Evolutionary conservation across 441 rosid species (phyloP).

Genomic region (Adansonia rubrostipa): DNA sequence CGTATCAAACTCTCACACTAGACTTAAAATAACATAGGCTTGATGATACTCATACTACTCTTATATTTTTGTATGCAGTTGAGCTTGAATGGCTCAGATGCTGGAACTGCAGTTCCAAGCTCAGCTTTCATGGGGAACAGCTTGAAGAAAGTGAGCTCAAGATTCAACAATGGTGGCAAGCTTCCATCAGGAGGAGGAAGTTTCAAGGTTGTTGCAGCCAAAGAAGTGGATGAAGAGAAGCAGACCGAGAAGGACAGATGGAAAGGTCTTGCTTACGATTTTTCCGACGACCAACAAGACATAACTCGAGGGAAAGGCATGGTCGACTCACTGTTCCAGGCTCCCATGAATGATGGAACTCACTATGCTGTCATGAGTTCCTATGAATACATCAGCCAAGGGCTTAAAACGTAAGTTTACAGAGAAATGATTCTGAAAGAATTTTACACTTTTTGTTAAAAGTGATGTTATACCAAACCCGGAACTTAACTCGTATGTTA

Average conservation of each 20-base stretch:
- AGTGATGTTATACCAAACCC: no score
- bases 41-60: no score
- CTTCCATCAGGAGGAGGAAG: conserved; percentile 35
- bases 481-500: no score
- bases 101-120: conserved; percentile 53
- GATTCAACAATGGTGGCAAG: conserved; percentile 43
- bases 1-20: no score
- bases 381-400: conserved; percentile 78
- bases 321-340: conserved; percentile 95
- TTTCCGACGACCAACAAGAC: conserved; percentile 92
- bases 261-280: conserved; percentile 70
- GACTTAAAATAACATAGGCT: no score
- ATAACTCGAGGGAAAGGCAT: conserved; percentile 86
- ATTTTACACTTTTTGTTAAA: no score
- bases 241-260: conserved; percentile 81
- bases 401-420: conserved; percentile 63
- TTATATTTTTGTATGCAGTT: conserved; percentile 46
- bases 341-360: conserved; percentile 73
- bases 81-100: conserved; percentile 73
- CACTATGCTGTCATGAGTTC: conserved; percentile 78
- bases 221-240: conserved; percentile 54
- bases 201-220: conserved; percentile 60
- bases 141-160: conserved; percentile 67
- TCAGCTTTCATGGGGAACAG: conserved; percentile 67
- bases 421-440: no score